Base-by-base conservation (phyloP, 2,329 filamentous ascomycete species). In the Aspergillus sp. region DNA sequence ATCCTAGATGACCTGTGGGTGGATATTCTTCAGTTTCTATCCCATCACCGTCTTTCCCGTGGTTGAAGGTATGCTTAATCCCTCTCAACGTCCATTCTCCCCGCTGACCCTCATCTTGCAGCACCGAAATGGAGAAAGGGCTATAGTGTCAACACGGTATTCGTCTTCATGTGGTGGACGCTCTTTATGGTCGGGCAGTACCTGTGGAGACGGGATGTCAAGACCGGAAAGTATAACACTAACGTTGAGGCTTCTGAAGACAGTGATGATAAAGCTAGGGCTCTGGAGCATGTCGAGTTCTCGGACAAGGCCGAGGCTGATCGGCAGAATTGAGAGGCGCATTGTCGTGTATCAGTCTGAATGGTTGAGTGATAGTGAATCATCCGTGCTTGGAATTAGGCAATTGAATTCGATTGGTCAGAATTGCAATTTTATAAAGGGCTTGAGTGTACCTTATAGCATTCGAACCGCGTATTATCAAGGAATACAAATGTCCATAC, bases 11-110 rank as follows among this genome's bases (percentile, higher is more conserved):
- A 57, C 54, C 1, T 57, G 45, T 16, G 54, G 54, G 11, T 57
- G 54, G 54, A 45, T 57, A 6, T 57, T 57, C 45, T 57, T 57
- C 17, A 54, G 51, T 42, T 57, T 57, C 52, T 57, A 57, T 23
- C 54, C 54, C 3, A 57, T 57, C 36, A 57, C 54, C 3, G 51
- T 32, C 14, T 57, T 57, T 29, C 54, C 54, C 1, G 54, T 57
- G 7, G 41, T 53, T 4, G 51, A 53, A 49, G 51, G 47, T 49
- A 34, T 14, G 47, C 14, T 19, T 13, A 16, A 13, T n/a, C 6
- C 21, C 3, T 23, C 21, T 6, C 21, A 23, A 4, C 21, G n/a
- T n/a, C n/a, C n/a, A n/a, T n/a, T n/a, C n/a, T n/a, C 21, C 21
- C 21, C 21, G 21, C 21, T 23, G 6, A 23, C 21, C 21, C 21